These are phyloP conservation scores for Colletotrichum destructivum DNA, from an alignment of 2,329 filamentous ascomycete genomes.

Conservation along the genomic window DNA sequence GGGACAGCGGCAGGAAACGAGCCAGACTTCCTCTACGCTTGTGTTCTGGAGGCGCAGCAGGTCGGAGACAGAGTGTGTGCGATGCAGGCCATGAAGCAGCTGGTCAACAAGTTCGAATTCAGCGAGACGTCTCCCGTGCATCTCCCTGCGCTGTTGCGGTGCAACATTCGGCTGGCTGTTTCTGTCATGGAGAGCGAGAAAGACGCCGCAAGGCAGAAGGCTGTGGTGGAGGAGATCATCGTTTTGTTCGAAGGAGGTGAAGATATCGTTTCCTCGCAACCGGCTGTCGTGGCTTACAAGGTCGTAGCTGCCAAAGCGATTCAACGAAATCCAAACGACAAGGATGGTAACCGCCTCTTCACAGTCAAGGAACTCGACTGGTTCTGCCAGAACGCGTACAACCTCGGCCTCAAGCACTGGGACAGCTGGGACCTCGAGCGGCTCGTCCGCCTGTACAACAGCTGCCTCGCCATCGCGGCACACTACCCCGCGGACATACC, in stretches of 20 bases:
- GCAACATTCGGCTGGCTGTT: constrained; percentile 67
- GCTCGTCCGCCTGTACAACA: constrained; percentile 70
- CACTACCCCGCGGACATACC: constrained; percentile 65
- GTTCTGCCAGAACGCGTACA: constrained; percentile 89
- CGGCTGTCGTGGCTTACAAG: constrained; percentile 34
- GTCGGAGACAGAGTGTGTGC: constrained; percentile 74
- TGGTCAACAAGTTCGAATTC: constrained; percentile 48
- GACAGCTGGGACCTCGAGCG: constrained; percentile 67
- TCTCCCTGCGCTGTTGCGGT: constrained; percentile 59
- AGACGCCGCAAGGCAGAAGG: background rate
- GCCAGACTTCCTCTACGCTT: constrained; percentile 81
- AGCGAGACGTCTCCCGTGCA: constrained; percentile 46
- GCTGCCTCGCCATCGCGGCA: constrained; percentile 67
- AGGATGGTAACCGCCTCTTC: constrained; percentile 66
- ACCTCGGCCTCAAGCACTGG: constrained; percentile 76
- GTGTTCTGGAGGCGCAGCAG: constrained; percentile 82
- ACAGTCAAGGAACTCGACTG: constrained; percentile 80
- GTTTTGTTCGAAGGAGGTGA: constrained; percentile 62
- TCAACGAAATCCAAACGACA: constrained; percentile 55
- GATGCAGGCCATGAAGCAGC: constrained; percentile 53
- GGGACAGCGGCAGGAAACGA: constrained; percentile 67
- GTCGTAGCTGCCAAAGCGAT: constrained; percentile 59
- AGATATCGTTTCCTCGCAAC: background rate
- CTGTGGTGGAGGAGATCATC: constrained; percentile 65
- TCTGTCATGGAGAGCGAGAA: constrained; percentile 54